Evolutionary conservation across 371 early-diverging fungal species (phyloP).

Genomic region (Mortierella sp.): DNA sequence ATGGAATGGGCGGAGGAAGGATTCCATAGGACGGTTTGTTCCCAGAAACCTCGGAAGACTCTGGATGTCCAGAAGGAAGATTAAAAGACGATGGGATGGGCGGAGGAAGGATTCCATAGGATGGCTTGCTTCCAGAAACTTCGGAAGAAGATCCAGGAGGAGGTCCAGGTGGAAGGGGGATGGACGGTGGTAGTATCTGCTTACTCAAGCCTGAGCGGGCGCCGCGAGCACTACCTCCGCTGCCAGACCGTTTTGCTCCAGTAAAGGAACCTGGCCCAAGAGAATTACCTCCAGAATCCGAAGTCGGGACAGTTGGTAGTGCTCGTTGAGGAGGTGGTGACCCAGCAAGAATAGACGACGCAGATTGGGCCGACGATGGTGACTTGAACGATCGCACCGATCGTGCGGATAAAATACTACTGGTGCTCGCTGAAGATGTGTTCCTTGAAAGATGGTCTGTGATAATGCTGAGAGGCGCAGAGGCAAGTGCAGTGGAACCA

Average conservation of each 20-base stretch:
- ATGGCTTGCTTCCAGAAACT: conserved; percentile 22
- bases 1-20: conserved; percentile 48
- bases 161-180: conserved; percentile 30
- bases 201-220: conserved; percentile 46
- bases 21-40: conserved; percentile 40
- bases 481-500: not conserved
- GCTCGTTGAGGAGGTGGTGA: conserved; percentile 51
- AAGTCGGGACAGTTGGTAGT: conserved; percentile 37
- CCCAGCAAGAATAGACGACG: conserved; percentile 23
- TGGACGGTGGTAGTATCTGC: conserved; percentile 35
- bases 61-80: conserved; percentile 1
- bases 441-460: conserved; percentile 25
- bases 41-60: conserved; percentile 6
- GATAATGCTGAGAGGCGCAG: conserved; percentile 19
- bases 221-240: conserved; percentile 44
- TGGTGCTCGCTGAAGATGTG: conserved; percentile 33
- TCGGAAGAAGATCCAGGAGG: conserved; percentile 9
- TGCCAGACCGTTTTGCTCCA: conserved; percentile 39
- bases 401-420: conserved; percentile 26
- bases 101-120: conserved; percentile 45
- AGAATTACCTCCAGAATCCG: not conserved
- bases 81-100: conserved; percentile 44
- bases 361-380: conserved; percentile 16
- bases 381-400: conserved; percentile 39
- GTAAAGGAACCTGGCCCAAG: conserved; percentile 19